Evolutionary conservation across 345 rosid genomes (phyloP).

Genomic region (Gossypium sturtianum): DNA sequence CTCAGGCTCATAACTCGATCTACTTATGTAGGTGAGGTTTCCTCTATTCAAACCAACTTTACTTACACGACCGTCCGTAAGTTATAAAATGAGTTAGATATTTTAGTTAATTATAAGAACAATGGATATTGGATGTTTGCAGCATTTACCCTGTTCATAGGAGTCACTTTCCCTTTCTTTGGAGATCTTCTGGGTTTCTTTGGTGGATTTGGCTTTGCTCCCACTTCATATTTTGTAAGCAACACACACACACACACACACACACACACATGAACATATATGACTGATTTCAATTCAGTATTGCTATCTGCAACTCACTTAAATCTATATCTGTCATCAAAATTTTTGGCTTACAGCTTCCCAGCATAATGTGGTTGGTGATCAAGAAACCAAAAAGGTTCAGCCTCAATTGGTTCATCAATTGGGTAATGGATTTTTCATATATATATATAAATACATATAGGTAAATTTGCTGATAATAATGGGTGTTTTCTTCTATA

Average conservation of each 20-base stretch:
- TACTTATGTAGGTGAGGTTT: constrained; percentile 69
- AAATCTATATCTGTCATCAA: not conserved
- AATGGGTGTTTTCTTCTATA: not conserved
- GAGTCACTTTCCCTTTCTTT: constrained; percentile 88
- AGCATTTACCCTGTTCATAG: constrained; percentile 79
- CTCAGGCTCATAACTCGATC: constrained; percentile 68
- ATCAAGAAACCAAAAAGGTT: constrained; percentile 84
- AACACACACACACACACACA: not conserved
- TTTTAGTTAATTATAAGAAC: not conserved
- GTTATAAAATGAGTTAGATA: no score
- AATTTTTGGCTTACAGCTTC: constrained; percentile 53
- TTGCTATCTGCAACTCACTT: not conserved
- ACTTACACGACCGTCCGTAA: no score
- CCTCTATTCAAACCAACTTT: not conserved
- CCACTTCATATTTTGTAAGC: constrained; percentile 87
- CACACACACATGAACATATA: not conserved
- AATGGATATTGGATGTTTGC: constrained; percentile 15
- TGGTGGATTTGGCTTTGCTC: constrained; percentile 95
- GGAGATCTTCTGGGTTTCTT: constrained; percentile 97
- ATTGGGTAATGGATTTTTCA: constrained; percentile 57
- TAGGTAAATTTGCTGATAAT: not conserved
- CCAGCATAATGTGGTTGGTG: constrained; percentile 83
- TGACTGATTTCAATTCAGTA: not conserved
- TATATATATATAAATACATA: not conserved
- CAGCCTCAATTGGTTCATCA: constrained; percentile 40